Conservation (phyloP, 2,329 filamentous ascomycete species). For the Macrophomina pseudophaseolina region DNA sequence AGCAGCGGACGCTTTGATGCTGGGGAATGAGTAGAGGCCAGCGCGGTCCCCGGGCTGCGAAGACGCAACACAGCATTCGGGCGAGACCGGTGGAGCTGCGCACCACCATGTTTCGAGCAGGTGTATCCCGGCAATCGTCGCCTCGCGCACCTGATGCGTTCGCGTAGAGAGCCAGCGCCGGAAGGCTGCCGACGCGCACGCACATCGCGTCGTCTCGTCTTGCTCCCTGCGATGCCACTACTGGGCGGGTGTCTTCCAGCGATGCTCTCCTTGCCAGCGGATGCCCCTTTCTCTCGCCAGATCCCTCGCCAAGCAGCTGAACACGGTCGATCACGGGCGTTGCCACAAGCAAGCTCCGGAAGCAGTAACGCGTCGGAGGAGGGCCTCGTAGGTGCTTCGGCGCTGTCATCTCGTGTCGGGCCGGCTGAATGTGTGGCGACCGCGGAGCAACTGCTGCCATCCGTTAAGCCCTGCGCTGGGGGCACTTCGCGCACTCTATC, state of each 20-base stretch:
- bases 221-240: background rate
- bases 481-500: background rate
- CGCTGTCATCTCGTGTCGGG: background rate
- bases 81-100: constrained; percentile 1
- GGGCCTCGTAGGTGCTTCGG: background rate
- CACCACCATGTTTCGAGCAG: background rate
- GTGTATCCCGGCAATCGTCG: background rate
- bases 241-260: background rate
- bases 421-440: background rate
- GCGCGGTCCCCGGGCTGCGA: background rate
- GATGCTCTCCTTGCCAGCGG: background rate
- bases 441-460: constrained; percentile 1
- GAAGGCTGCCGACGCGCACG: background rate
- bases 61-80: background rate
- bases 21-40: background rate
- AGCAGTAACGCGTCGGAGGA: background rate
- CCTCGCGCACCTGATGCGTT: background rate
- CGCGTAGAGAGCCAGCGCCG: background rate
- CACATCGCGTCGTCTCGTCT: background rate
- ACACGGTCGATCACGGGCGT: background rate
- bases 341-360: background rate
- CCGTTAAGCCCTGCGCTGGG: background rate
- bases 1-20: background rate
- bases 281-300: background rate
- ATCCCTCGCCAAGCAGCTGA: background rate